A percentile compares a stretch with the other conserved stretches of the same genome.
phyloP scores from a whole-genome alignment of 345 rosid species.

The Euphorbia lathyris region DNA sequence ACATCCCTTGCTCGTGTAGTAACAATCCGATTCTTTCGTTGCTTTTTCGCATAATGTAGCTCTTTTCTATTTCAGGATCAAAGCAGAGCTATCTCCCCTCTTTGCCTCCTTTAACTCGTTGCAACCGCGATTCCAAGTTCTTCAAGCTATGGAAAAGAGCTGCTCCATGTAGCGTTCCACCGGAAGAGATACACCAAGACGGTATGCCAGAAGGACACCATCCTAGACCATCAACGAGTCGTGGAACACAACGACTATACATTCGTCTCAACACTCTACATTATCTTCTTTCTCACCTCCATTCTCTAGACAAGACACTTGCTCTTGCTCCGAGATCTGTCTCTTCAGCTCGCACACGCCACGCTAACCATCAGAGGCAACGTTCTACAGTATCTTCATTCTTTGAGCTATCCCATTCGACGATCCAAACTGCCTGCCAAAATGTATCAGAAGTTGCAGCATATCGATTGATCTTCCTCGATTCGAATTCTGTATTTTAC shows the following conservation, averaged over 20 bases:
- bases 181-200: constrained; percentile 32
- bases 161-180: constrained; percentile 47
- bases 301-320: constrained; percentile 76
- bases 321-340: constrained; percentile 52
- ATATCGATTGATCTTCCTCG: constrained; percentile 68
- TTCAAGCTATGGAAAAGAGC: constrained; percentile 70
- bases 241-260: constrained; percentile 87
- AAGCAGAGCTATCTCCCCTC: constrained; percentile 78
- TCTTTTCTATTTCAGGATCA: constrained; percentile 44
- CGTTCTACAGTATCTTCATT: constrained; percentile 37
- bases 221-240: constrained; percentile 85
- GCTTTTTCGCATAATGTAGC: background rate
- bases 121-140: constrained; percentile 69
- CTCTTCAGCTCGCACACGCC: constrained; percentile 22
- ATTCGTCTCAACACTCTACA: constrained; percentile 84
- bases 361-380: constrained; percentile 21
- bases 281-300: constrained; percentile 65
- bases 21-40: background rate
- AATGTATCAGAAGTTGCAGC: constrained; percentile 90
- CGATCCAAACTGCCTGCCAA: constrained; percentile 76
- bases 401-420: constrained; percentile 51
- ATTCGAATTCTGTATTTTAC: constrained; percentile 64
- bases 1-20: background rate
- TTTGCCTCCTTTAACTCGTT: constrained; percentile 82
- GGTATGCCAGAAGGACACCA: constrained; percentile 41